A percentile compares a stretch with the other conserved stretches of the same genome.
These are phyloP conservation scores for Phenoliferia sp. DNA, from an alignment of 1,284 basidiomycete species.

Conservation along the genomic window DNA sequence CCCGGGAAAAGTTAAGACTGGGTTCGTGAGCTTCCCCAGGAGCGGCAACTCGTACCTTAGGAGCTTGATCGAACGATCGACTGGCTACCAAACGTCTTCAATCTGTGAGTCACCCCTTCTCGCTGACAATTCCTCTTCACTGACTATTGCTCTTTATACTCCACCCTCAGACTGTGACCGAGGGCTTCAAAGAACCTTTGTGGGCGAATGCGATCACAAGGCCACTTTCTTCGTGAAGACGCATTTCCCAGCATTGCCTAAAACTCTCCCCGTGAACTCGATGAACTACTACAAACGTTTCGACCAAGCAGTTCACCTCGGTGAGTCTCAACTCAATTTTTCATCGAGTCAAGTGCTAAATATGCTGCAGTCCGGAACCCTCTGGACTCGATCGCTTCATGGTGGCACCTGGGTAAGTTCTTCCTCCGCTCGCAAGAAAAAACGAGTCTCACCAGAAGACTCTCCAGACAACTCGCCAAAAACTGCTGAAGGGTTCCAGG, in stretches of 20 bases:
- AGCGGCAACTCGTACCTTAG: slow-evolving; percentile 29
- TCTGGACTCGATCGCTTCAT: slow-evolving; percentile 22
- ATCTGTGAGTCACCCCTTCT: slow-evolving; percentile 10
- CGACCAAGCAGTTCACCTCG: slow-evolving; percentile 28
- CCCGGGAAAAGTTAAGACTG: slow-evolving; percentile 3
- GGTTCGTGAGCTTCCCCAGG: slow-evolving; percentile 20
- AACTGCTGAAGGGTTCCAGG: slow-evolving; percentile 13
- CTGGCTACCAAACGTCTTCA: slow-evolving; percentile 28
- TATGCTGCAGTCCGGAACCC: slow-evolving; percentile 26
- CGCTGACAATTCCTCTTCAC: neutral
- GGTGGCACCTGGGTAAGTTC: slow-evolving; percentile 20
- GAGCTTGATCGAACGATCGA: slow-evolving; percentile 25
- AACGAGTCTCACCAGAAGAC: neutral
- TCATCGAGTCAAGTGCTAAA: neutral
- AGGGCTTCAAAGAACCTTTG: slow-evolving; percentile 21
- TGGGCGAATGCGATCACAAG: slow-evolving; percentile 30
- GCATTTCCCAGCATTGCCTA: slow-evolving; percentile 16
- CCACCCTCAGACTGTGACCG: slow-evolving; percentile 31
- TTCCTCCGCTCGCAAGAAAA: neutral
- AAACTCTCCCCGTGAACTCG: neutral
- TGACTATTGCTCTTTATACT: neutral
- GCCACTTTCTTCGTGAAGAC: slow-evolving; percentile 29
- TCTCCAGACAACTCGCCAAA: slow-evolving; percentile 5
- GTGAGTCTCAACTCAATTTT: neutral
- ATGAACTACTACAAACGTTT: slow-evolving; percentile 11